These are phyloP conservation scores for Paramecium primaurelia DNA, from an alignment of 73 alveolate genomes.

Conservation along the genomic window DNA sequence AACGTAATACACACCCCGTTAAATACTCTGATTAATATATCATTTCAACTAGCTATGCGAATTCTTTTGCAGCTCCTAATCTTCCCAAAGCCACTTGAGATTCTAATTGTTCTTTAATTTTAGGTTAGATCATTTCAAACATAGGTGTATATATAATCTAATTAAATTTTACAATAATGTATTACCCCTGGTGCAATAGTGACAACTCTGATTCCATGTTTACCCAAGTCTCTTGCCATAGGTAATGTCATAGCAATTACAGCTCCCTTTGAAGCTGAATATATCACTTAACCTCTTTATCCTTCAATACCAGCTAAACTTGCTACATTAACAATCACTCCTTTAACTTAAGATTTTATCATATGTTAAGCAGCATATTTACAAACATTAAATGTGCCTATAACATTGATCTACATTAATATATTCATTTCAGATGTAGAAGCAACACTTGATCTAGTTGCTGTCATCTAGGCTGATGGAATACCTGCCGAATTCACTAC, in stretches of 20 bases:
- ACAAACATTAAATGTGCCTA: slow-evolving; percentile 81
- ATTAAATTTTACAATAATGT: neutral
- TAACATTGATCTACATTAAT: slow-evolving; percentile 75
- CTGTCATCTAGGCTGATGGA: slow-evolving; percentile 62
- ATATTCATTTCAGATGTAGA: slow-evolving; percentile 54
- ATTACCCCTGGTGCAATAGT: slow-evolving; percentile 83
- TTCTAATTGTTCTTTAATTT: slow-evolving; percentile 57
- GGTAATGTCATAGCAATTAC: slow-evolving; percentile 89
- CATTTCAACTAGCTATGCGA: slow-evolving; percentile 62
- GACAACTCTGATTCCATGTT: slow-evolving; percentile 80
- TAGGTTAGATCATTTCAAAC: slow-evolving; percentile 64
- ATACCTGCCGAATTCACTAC: slow-evolving; percentile 89
- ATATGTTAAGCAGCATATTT: slow-evolving; percentile 73
- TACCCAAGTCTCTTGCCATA: slow-evolving; percentile 94
- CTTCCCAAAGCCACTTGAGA: slow-evolving; percentile 74
- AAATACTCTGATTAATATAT: slow-evolving; percentile 64
- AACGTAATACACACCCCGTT: slow-evolving; percentile 75
- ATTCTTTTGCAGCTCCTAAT: slow-evolving; percentile 82
- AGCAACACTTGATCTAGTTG: slow-evolving; percentile 57
- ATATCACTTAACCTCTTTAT: slow-evolving; percentile 80
- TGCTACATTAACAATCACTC: slow-evolving; percentile 83
- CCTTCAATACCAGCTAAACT: slow-evolving; percentile 90
- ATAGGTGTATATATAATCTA: slow-evolving; percentile 75
- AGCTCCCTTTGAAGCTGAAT: slow-evolving; percentile 92
- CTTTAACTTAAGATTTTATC: slow-evolving; percentile 74